phyloP scores from a whole-genome alignment of 805 yeast species.

The Saturnispora mendoncae region DNA sequence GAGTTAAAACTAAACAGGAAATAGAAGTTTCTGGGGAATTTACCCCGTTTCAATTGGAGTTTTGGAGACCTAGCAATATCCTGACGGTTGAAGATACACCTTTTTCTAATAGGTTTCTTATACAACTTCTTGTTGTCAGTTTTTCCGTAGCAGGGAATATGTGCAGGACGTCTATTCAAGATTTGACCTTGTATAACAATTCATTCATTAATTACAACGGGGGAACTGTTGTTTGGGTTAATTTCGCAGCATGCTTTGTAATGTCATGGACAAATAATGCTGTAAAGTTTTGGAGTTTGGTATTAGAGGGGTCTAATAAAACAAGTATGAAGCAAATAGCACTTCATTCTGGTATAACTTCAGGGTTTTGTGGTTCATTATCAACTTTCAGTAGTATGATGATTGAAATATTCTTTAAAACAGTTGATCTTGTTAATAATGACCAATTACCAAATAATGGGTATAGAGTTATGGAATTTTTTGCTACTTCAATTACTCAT shows the following conservation, averaged over 20 bases:
- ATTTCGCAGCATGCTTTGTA: constrained; percentile 60
- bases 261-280: constrained; percentile 41
- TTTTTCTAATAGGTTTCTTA: constrained; percentile 12
- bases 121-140: constrained; percentile 9
- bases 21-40: constrained; percentile 8
- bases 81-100: constrained; percentile 17
- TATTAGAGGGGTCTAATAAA: constrained; percentile 10
- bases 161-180: constrained; percentile 13
- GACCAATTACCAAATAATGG: constrained; percentile 48
- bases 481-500: constrained; percentile 55
- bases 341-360: constrained; percentile 51
- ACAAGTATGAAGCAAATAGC: constrained; percentile 35
- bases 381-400: constrained; percentile 70
- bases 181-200: constrained; percentile 13
- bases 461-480: constrained; percentile 70
- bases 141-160: constrained; percentile 15
- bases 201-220: constrained; percentile 15
- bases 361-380: constrained; percentile 78
- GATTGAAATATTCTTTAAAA: constrained; percentile 42
- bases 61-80: constrained; percentile 16
- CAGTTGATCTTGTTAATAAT: constrained; percentile 33
- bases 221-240: constrained; percentile 58
- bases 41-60: constrained; percentile 12
- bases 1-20: constrained; percentile 12
- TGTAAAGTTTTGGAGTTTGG: constrained; percentile 13